phyloP scores from a whole-genome alignment of 2,329 filamentous ascomycete species.

The Cercospora zeina region DNA sequence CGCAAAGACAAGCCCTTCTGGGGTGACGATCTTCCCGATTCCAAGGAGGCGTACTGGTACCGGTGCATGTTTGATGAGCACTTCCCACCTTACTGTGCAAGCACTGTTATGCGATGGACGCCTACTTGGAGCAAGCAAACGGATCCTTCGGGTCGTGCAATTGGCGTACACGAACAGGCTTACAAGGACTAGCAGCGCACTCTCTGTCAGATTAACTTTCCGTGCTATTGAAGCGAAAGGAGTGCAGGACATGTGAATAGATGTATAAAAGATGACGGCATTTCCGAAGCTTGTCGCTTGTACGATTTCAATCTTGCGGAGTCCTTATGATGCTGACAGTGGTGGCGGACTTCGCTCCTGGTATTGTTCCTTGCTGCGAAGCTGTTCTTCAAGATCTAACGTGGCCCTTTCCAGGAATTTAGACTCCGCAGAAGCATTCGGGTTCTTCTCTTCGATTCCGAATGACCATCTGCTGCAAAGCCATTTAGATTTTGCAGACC shows the following conservation, averaged over 20 bases:
- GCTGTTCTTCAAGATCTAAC: no score
- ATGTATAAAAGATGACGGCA: background rate
- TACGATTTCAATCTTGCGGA: background rate
- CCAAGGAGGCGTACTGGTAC: slow-evolving; percentile 99
- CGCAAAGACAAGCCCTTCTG: slow-evolving; percentile 97
- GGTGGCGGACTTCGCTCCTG: background rate
- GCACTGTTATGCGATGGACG: slow-evolving; percentile 93
- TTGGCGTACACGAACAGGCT: slow-evolving; percentile 40
- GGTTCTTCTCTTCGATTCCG: no score
- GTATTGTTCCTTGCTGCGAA: background rate
- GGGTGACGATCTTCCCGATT: slow-evolving; percentile 88
- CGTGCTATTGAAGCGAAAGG: background rate
- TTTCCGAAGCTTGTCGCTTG: background rate
- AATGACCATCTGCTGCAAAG: no score
- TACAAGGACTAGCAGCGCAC: slow-evolving; percentile 33
- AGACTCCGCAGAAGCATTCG: no score
- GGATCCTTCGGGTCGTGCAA: slow-evolving; percentile 79
- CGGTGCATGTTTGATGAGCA: slow-evolving; percentile 98
- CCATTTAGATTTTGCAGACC: no score
- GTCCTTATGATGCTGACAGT: background rate
- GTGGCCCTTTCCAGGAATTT: no score
- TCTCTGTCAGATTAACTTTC: background rate
- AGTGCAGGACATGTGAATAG: background rate
- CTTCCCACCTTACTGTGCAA: slow-evolving; percentile 88
- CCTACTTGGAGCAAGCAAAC: slow-evolving; percentile 97